Conservation (phyloP, 805 yeast species). For the Candida nanaspora region DNA sequence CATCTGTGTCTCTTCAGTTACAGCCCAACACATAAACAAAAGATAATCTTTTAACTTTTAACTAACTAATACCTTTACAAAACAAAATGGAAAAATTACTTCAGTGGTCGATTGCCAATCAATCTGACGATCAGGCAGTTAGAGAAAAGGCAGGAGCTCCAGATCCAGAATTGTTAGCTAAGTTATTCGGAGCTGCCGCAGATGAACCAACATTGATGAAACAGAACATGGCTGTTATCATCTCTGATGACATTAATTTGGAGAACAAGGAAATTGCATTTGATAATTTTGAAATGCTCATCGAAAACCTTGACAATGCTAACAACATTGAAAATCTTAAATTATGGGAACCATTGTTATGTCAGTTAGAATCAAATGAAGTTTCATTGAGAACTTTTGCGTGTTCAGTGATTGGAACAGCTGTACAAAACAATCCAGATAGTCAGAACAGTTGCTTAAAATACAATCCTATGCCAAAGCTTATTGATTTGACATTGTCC, state of each 20-base stretch:
- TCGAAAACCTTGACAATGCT: slow-evolving; percentile 92
- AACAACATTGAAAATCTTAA: slow-evolving; percentile 79
- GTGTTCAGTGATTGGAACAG: slow-evolving; percentile 76
- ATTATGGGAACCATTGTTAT: slow-evolving; percentile 71
- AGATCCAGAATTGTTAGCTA: slow-evolving; percentile 72
- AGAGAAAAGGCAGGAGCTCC: slow-evolving; percentile 56
- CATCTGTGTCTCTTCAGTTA: too few species aligned
- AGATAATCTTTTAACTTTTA: too few species aligned
- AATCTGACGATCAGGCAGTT: slow-evolving; percentile 67
- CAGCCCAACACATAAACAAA: too few species aligned
- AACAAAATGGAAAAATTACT: slow-evolving; percentile 74
- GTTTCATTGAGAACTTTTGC: slow-evolving; percentile 47
- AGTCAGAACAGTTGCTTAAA: slow-evolving; percentile 62
- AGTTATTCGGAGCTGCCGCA: slow-evolving; percentile 65
- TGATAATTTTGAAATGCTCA: slow-evolving; percentile 88
- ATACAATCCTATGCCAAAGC: slow-evolving; percentile 39
- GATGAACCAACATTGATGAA: slow-evolving; percentile 90
- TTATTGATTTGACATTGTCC: slow-evolving; percentile 28
- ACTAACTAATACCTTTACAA: neutral
- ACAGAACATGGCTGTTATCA: slow-evolving; percentile 57
- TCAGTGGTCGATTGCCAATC: slow-evolving; percentile 85
- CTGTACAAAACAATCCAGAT: slow-evolving; percentile 83
- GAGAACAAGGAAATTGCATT: slow-evolving; percentile 70
- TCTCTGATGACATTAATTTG: slow-evolving; percentile 47
- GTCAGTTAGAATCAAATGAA: slow-evolving; percentile 37